These are phyloP conservation scores for Agaricales sp. DNA, from an alignment of 1,284 basidiomycete genomes.

Conservation along the genomic window DNA sequence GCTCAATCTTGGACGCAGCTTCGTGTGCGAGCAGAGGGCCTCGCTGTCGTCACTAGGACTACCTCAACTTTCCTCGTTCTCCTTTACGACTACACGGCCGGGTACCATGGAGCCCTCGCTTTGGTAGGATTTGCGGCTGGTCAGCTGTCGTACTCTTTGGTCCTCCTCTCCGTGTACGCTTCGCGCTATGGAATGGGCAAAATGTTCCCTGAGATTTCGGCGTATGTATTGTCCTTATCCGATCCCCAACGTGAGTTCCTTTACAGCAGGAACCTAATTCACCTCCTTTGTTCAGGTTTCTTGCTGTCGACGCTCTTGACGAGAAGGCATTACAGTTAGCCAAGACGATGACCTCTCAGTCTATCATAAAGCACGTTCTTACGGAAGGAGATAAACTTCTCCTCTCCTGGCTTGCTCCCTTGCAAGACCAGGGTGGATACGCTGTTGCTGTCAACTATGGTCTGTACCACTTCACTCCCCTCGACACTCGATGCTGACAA, in stretches of 20 bases:
- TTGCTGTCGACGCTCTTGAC: background rate
- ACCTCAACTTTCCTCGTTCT: slow-evolving; percentile 60
- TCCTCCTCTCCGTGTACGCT: slow-evolving; percentile 26
- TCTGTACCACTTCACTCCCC: slow-evolving; percentile 22
- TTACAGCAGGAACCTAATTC: slow-evolving; percentile 9
- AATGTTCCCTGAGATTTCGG: slow-evolving; percentile 14
- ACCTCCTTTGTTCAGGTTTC: too few relatives aligned
- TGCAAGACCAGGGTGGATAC: slow-evolving; percentile 87
- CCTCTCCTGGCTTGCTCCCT: slow-evolving; percentile 70
- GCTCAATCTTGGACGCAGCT: slow-evolving; percentile 35
- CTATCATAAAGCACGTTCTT: slow-evolving; percentile 86
- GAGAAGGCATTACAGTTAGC: background rate
- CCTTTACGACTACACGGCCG: slow-evolving; percentile 26
- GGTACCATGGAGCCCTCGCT: slow-evolving; percentile 31
- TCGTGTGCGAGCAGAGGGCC: slow-evolving; percentile 76
- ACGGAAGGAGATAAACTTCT: slow-evolving; percentile 95
- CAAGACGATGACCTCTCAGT: slow-evolving; percentile 76
- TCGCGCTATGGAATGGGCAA: slow-evolving; percentile 16
- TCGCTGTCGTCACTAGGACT: slow-evolving; percentile 70
- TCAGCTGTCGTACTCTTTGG: slow-evolving; percentile 61
- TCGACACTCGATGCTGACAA: background rate
- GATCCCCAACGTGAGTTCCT: background rate
- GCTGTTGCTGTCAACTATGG: slow-evolving; percentile 93
- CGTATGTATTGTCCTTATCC: background rate
- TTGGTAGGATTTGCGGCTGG: slow-evolving; percentile 78